Evolutionary conservation across 1,139 yeast species (phyloP).

Genomic region (Blastobotrys petasosporus): DNA sequence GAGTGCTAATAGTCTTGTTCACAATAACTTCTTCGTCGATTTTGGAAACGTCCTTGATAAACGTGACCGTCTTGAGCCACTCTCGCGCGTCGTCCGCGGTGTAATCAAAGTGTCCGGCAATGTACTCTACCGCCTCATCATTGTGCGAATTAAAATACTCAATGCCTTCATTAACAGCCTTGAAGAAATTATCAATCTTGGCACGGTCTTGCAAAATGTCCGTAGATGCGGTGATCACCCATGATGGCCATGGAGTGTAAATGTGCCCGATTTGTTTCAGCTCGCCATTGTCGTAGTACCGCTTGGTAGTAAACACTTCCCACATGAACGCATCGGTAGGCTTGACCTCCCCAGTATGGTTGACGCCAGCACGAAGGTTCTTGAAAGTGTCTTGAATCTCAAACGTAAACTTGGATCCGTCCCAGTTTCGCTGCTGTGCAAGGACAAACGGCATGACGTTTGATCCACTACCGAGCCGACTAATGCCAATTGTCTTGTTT

Average conservation of each 20-base stretch:
- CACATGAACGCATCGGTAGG: constrained; percentile 87
- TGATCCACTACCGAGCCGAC: constrained; percentile 86
- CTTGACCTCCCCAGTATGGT: constrained; percentile 38
- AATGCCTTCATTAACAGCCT: constrained; percentile 61
- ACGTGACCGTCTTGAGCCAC: constrained; percentile 74
- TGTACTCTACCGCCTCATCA: constrained; percentile 62
- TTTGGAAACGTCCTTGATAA: constrained; percentile 44
- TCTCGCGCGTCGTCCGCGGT: constrained; percentile 66
- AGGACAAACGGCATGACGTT: constrained; percentile 86
- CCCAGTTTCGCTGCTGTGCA: constrained; percentile 51
- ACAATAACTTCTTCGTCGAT: constrained; percentile 51
- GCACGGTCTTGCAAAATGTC: constrained; percentile 32
- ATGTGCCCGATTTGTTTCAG: constrained; percentile 80
- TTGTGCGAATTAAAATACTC: constrained; percentile 52
- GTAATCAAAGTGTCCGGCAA: constrained; percentile 66
- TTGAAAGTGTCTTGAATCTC: constrained; percentile 62
- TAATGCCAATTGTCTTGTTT: constrained; percentile 68
- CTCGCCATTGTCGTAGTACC: constrained; percentile 72
- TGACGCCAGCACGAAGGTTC: constrained; percentile 75
- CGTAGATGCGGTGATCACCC: constrained; percentile 64
- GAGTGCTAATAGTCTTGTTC: constrained; percentile 51
- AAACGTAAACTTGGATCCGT: constrained; percentile 39
- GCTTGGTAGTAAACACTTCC: constrained; percentile 88
- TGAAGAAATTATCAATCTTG: constrained; percentile 40
- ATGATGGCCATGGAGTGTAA: constrained; percentile 94